These are phyloP conservation scores for Pythium volutum DNA, from an alignment of 352 stramenopile species.

Conservation along the genomic window DNA sequence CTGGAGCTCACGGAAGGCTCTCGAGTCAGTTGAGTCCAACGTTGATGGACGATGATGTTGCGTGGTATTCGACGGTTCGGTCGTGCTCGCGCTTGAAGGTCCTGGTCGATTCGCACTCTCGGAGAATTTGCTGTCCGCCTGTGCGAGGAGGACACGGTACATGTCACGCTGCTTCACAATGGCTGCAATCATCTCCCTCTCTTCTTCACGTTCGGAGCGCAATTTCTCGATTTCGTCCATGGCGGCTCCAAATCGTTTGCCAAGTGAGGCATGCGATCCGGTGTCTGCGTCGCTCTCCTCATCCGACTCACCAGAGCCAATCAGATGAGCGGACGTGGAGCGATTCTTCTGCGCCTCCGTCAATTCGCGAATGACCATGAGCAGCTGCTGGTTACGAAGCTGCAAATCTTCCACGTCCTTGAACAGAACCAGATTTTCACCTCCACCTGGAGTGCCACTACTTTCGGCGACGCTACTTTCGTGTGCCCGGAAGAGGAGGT, in stretches of 20 bases:
- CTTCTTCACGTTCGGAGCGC: conserved; percentile 62
- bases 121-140: conserved; percentile 80
- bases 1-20: conserved; percentile 55
- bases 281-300: conserved; percentile 40
- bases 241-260: conserved; percentile 55
- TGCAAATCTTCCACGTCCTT: conserved; percentile 89
- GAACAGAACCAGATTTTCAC: conserved; percentile 83
- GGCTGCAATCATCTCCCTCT: conserved; percentile 86
- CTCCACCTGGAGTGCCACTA: not conserved
- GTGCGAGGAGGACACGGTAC: conserved; percentile 91
- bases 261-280: conserved; percentile 20
- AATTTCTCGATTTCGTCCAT: conserved; percentile 83
- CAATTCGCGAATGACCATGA: conserved; percentile 77
- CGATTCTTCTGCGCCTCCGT: conserved; percentile 43
- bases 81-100: not conserved
- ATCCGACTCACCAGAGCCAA: conserved; percentile 62
- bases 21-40: conserved; percentile 35
- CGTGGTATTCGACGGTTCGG: not conserved
- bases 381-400: conserved; percentile 88
- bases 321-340: conserved; percentile 33
- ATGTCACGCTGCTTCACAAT: conserved; percentile 97
- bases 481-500: conserved; percentile 76
- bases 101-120: conserved; percentile 14
- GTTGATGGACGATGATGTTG: conserved; percentile 25
- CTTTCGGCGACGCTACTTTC: conserved; percentile 33